Conservation (phyloP, 345 rosid genomes). For the Sonneratia caseolaris region DNA sequence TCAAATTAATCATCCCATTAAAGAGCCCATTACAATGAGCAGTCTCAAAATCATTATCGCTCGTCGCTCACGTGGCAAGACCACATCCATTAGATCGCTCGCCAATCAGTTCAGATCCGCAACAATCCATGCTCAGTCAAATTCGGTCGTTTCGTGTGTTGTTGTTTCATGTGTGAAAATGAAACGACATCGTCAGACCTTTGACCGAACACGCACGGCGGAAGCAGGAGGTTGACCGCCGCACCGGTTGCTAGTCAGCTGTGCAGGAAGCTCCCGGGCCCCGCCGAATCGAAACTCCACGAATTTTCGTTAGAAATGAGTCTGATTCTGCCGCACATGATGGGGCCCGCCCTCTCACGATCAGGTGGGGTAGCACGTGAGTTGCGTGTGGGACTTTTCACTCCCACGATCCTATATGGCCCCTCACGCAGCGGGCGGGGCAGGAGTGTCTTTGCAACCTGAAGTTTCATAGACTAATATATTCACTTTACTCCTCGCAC, state of each 20-base stretch:
- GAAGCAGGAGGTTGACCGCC: neutral
- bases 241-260: neutral
- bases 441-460: neutral
- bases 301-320: neutral
- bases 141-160: neutral
- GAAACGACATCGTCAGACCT: neutral
- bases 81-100: neutral
- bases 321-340: neutral
- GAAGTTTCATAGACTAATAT: neutral
- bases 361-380: constrained; percentile 3
- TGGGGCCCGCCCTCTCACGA: neutral
- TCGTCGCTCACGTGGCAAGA: neutral
- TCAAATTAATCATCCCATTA: neutral
- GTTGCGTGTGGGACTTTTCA: neutral
- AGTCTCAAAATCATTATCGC: neutral
- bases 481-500: neutral
- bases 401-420: neutral
- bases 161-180: too few species aligned
- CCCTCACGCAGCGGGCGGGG: neutral
- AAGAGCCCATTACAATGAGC: neutral
- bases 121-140: neutral
- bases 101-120: neutral
- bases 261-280: neutral
- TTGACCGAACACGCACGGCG: neutral
- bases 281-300: neutral